A percentile compares a stretch with the other conserved stretches of the same genome.
These are phyloP conservation scores for Dacryopinax spathularia DNA, from an alignment of 768 basidiomycete species.

Conservation along the genomic window DNA sequence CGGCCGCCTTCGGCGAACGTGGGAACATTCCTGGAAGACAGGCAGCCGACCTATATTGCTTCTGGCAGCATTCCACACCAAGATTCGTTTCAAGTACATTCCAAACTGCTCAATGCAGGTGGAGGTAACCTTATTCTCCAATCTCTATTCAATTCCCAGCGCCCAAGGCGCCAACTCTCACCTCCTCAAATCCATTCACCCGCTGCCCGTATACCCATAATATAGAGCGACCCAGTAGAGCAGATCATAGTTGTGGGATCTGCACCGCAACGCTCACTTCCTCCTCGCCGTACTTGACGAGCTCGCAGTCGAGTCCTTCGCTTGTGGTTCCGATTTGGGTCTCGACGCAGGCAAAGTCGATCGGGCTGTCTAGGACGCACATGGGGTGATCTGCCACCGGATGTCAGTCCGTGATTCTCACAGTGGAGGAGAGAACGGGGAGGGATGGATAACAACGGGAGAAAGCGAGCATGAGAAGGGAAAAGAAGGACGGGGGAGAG, in stretches of 20 bases:
- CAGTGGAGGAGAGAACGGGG: background rate
- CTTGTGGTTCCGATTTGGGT: conserved; percentile 75
- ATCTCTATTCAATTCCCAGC: no score
- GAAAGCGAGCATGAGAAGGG: conserved; percentile 1
- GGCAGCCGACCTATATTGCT: no score
- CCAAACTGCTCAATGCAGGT: no score
- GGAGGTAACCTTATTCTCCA: no score
- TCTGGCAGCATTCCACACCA: no score
- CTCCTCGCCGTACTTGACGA: conserved; percentile 38
- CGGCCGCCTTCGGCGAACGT: no score
- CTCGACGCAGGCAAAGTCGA: conserved; percentile 83
- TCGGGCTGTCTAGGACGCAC: conserved; percentile 32
- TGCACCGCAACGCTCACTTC: conserved; percentile 20
- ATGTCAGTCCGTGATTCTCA: background rate
- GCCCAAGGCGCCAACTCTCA: no score
- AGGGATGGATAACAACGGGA: background rate
- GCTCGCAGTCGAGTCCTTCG: conserved; percentile 68
- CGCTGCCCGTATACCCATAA: no score
- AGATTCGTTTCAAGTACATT: no score
- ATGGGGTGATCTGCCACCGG: conserved; percentile 69
- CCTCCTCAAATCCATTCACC: no score
- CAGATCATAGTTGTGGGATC: conserved; percentile 15
- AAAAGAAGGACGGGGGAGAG: background rate
- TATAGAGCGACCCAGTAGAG: background rate
- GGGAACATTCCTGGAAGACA: no score